Conservation (phyloP, 352 stramenopile species). For the Phytophthora agathidicida region DNA sequence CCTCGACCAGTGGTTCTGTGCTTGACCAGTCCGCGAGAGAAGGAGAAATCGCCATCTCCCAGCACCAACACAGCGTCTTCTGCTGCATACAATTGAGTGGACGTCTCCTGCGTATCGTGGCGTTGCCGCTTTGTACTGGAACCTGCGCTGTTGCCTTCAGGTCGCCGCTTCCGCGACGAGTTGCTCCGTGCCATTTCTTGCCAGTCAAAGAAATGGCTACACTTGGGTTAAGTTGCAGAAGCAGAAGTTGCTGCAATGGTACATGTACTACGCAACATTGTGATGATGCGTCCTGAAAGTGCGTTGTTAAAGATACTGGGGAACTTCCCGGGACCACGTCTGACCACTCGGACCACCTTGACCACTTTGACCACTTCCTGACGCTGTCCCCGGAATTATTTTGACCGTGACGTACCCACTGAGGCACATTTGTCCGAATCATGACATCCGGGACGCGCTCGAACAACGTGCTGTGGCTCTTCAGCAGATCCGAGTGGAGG, state of each 20-base stretch:
- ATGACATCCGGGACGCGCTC: too few relatives aligned
- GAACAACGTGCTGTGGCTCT: too few relatives aligned
- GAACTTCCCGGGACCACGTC: too few relatives aligned
- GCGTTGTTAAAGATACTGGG: too few relatives aligned
- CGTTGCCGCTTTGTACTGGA: constrained; percentile 40
- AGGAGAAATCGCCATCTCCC: constrained; percentile 88
- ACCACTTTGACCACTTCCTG: too few relatives aligned
- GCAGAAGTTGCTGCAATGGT: constrained; percentile 10
- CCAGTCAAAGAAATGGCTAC: constrained; percentile 27
- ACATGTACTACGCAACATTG: neutral
- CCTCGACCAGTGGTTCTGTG: constrained; percentile 63
- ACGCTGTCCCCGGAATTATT: too few relatives aligned
- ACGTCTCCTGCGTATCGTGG: constrained; percentile 2
- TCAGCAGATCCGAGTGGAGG: too few relatives aligned
- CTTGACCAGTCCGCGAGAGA: constrained; percentile 68
- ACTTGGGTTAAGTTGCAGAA: constrained; percentile 2
- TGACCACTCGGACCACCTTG: too few relatives aligned
- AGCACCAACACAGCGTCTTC: constrained; percentile 74
- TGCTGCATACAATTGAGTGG: constrained; percentile 51
- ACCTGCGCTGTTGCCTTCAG: neutral
- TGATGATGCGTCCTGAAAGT: too few relatives aligned
- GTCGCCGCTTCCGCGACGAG: constrained; percentile 19
- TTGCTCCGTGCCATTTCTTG: constrained; percentile 46
- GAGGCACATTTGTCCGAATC: too few relatives aligned
- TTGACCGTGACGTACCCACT: too few relatives aligned